A percentile compares a stretch with the other conserved stretches of the same genome.
Evolutionary conservation across 2,329 filamentous ascomycete genomes (phyloP).

Genomic region (Setomelanomma holmii): DNA sequence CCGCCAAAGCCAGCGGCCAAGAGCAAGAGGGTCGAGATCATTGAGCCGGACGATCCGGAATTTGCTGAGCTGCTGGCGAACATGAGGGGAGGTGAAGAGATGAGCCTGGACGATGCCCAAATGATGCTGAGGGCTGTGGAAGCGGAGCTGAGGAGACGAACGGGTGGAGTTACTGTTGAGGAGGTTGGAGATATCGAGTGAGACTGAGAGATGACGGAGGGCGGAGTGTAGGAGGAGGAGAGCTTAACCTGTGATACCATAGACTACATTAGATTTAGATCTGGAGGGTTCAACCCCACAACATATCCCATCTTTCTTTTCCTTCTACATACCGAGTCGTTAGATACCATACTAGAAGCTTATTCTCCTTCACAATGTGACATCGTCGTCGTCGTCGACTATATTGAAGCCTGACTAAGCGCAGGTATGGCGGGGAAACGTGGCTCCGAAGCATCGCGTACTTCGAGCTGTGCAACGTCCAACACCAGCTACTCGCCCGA

Average conservation of each 20-base stretch:
- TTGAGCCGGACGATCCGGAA: conserved; percentile 25
- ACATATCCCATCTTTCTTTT: not conserved
- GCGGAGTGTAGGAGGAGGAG: not conserved
- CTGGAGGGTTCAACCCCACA: not conserved
- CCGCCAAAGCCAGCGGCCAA: conserved; percentile 15
- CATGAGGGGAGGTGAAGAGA: conserved; percentile 21
- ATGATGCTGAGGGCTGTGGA: conserved; percentile 26
- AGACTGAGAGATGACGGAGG: not conserved
- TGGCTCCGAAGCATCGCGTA: conserved; percentile 9
- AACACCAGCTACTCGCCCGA: conserved; percentile 5
- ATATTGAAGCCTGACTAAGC: conserved; percentile 24
- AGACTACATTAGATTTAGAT: not conserved
- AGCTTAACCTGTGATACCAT: conserved; percentile 25
- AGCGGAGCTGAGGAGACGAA: conserved; percentile 18
- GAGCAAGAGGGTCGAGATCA: conserved; percentile 21
- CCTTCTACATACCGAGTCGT: not conserved
- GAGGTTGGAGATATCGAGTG: conserved; percentile 9
- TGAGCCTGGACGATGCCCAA: conserved; percentile 25
- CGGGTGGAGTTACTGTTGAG: conserved; percentile 4
- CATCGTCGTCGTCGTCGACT: no score
- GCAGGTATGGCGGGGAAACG: conserved; percentile 6
- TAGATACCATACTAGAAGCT: no score
- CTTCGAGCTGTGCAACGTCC: not conserved
- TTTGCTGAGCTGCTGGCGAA: conserved; percentile 26
- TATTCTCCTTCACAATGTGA: no score